Percentiles rank a stretch among this genome's conserved stretches.
Evolutionary conservation across 192 early-diverging fungal species (phyloP).

Genomic region (Backusella macrospora): DNA sequence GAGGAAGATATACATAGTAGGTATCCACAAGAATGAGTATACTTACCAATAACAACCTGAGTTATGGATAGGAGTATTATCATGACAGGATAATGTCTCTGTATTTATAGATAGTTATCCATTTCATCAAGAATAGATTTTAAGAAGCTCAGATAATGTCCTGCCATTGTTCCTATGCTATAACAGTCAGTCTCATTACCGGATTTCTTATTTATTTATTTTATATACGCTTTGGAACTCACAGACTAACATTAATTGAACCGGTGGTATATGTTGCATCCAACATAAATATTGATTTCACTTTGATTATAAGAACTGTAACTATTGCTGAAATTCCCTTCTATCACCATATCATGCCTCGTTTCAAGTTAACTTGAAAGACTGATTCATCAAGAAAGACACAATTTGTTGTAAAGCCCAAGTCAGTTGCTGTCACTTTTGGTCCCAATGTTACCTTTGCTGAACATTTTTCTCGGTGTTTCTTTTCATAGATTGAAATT

Average conservation of each 20-base stretch:
- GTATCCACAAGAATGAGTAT: constrained; percentile 30
- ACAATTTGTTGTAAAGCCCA: constrained; percentile 26
- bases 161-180: constrained; percentile 20
- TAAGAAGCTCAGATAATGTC: constrained; percentile 23
- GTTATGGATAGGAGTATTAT: constrained; percentile 35
- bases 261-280: constrained; percentile 25
- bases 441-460: constrained; percentile 18
- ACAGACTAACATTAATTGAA: constrained; percentile 23
- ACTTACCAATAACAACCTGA: constrained; percentile 30
- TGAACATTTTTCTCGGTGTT: constrained; percentile 27
- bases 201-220: constrained; percentile 30
- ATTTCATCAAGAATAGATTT: constrained; percentile 30
- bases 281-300: constrained; percentile 15
- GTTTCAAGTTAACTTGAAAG: constrained; percentile 30
- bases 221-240: constrained; percentile 23
- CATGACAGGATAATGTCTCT: constrained; percentile 34
- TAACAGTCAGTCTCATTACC: constrained; percentile 8
- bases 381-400: constrained; percentile 32
- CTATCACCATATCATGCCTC: constrained; percentile 20
- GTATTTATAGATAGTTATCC: constrained; percentile 29
- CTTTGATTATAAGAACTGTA: constrained; percentile 22
- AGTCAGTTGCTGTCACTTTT: constrained; percentile 24
- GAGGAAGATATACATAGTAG: too few relatives aligned
- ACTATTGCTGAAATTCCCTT: constrained; percentile 26
- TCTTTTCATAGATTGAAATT: constrained; percentile 29